Conservation (phyloP, 1,284 basidiomycete species). For the Trichosporon coremiiforme region DNA sequence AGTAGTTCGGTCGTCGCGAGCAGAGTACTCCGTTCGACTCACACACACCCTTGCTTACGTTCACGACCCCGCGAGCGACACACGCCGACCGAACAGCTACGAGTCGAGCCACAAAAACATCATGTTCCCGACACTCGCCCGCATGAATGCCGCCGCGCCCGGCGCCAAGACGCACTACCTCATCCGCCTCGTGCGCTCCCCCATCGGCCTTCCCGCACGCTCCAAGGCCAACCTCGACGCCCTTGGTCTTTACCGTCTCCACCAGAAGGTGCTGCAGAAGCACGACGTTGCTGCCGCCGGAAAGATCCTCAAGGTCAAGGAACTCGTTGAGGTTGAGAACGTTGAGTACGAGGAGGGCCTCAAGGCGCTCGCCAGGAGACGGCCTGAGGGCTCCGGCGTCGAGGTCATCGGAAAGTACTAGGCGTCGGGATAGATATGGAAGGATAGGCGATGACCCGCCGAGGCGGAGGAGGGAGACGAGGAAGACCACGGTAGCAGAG, state of each 20-base stretch:
- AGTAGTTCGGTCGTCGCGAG: background rate
- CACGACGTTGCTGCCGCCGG: constrained; percentile 56
- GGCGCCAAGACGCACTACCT: constrained; percentile 55
- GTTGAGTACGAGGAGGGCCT: constrained; percentile 49
- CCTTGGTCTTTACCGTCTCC: constrained; percentile 57
- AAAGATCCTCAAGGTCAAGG: constrained; percentile 60
- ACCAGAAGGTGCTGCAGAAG: constrained; percentile 58
- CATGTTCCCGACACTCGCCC: constrained; percentile 28
- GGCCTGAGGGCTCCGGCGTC: constrained; percentile 50
- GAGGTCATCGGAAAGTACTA: constrained; percentile 33
- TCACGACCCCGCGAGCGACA: background rate
- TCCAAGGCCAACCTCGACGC: constrained; percentile 55
- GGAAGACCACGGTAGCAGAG: background rate
- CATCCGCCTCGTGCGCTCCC: constrained; percentile 59
- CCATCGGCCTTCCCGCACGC: constrained; percentile 58
- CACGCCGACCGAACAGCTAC: background rate
- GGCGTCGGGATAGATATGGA: background rate
- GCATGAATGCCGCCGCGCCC: constrained; percentile 20
- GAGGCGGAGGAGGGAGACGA: constrained; percentile 5
- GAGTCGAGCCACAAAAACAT: constrained; percentile 10
- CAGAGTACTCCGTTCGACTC: background rate
- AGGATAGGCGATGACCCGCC: background rate
- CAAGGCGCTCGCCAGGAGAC: constrained; percentile 36
- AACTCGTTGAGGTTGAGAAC: constrained; percentile 60
- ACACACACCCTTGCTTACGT: background rate